Base-by-base conservation (phyloP, 495 filamentous ascomycete genomes). In the Ascobolus immersus region DNA sequence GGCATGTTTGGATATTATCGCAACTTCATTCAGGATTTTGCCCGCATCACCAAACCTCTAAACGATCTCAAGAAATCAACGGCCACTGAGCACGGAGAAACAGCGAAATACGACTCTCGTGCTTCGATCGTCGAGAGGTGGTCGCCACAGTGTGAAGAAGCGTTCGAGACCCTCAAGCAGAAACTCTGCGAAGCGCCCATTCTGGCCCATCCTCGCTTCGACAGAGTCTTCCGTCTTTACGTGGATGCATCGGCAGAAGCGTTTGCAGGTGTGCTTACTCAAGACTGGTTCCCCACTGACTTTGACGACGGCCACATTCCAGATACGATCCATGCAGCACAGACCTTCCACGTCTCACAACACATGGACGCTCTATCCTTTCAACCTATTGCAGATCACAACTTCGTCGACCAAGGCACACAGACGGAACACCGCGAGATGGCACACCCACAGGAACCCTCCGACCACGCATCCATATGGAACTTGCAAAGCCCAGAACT, bases 1-100 rank as follows among this genome's bases (percentile, higher is more conserved):
- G 28, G 35, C 4, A 38, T 38, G 35, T 38, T 38, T 30, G 17
- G 28, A 17, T 38, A 38, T 20, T 38, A 38, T 12, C 1, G 28
- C 6, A 23, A 26, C 20, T 38, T 38, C n/a, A 38, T 38, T 5
- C 3, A 2, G 8, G 22, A 32, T 17, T 38, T 31, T 13, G 8
- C 35, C 2, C 30, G 32, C 14, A 32, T 38, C 10, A 23, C 20
- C 0, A 22, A 20, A 5, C 35, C 19, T 0, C 28, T 38, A 0
- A 30, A 38, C 17, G 28, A 32, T 0, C 35, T 38, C 1, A 38
- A 38, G 13, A 12, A 30, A 19, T 18, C 5, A 5, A 12, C 5
- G 28, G 28, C 15, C 3, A 25, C 6, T 8, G 13, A 30, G 14
- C 7, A 25, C 23, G 7, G 7, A n/a, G n/a, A 25, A 25, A 25